A percentile compares a stretch with the other conserved stretches of the same genome.
Conservation (phyloP, 176 grass and related monocot genomes). For the Poa pratensis region DNA sequence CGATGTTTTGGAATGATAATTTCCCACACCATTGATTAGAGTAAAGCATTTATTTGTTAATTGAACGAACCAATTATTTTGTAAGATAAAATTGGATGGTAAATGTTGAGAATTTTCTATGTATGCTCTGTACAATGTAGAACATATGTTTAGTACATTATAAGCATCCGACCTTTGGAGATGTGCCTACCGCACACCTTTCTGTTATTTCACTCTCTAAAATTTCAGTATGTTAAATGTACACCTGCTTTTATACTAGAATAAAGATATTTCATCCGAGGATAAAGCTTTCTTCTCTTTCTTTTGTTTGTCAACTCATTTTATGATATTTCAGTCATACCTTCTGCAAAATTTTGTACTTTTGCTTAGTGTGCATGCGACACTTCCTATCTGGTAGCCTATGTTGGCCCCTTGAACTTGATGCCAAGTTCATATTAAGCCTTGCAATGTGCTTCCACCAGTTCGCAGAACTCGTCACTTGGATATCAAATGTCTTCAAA, state of each 20-base stretch:
- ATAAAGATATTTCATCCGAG: background rate
- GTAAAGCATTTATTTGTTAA: background rate
- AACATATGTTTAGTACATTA: conserved; percentile 3
- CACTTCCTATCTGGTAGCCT: background rate
- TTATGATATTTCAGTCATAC: background rate
- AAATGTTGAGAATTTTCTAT: conserved; percentile 11
- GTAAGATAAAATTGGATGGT: background rate
- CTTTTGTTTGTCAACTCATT: conserved; percentile 3
- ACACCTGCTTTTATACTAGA: background rate
- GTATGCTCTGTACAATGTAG: conserved; percentile 4
- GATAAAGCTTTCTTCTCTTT: conserved; percentile 2
- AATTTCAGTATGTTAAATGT: background rate
- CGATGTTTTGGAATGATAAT: background rate
- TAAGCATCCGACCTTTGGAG: background rate
- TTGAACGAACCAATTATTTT: background rate
- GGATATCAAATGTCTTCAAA: background rate
- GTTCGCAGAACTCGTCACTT: background rate
- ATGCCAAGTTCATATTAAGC: background rate
- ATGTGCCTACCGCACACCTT: background rate
- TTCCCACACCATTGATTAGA: conserved; percentile 11
- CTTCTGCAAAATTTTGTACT: conserved; percentile 10
- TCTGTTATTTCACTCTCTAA: background rate
- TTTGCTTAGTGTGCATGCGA: background rate
- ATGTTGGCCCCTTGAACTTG: conserved; percentile 15
- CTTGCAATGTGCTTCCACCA: background rate